Conservation (phyloP, 352 stramenopile species). For the Pilasporangium apinafurcum region DNA sequence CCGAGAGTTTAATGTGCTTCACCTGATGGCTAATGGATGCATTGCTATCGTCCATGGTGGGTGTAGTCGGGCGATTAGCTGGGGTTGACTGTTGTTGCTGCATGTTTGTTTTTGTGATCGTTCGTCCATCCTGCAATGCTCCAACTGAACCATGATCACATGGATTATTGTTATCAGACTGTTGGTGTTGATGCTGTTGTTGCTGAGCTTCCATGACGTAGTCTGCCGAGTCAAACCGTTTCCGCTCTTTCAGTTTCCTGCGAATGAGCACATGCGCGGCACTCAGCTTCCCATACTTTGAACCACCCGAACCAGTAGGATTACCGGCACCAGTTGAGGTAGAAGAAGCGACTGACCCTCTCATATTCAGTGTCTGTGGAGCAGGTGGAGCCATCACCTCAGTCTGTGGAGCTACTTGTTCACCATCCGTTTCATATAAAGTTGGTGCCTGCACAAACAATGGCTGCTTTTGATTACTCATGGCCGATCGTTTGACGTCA, state of each 20-base stretch:
- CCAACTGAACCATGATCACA: conserved; percentile 12
- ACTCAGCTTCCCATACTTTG: conserved; percentile 60
- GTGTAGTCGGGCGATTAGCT: neutral
- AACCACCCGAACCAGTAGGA: conserved; percentile 1
- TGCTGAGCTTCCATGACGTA: conserved; percentile 75
- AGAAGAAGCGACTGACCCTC: no score
- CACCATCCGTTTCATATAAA: neutral
- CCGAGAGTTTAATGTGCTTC: conserved; percentile 78
- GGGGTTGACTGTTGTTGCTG: conserved; percentile 5
- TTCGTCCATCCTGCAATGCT: conserved; percentile 8
- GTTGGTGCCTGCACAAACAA: conserved; percentile 1
- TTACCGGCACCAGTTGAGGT: no score
- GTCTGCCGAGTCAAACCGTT: conserved; percentile 79
- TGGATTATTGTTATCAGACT: conserved; percentile 2
- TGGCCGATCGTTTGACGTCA: neutral
- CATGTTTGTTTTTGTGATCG: conserved; percentile 12
- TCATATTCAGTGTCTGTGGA: neutral
- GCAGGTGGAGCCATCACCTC: neutral
- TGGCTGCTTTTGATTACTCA: neutral
- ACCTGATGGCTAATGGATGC: conserved; percentile 49
- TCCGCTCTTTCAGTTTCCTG: conserved; percentile 73
- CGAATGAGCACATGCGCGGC: conserved; percentile 72
- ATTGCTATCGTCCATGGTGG: conserved; percentile 5
- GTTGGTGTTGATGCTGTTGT: conserved; percentile 28
- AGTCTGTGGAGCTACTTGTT: neutral